Percentiles rank a stretch among this genome's conserved stretches.
Evolutionary conservation across 2,329 filamentous ascomycete species (phyloP).

Genomic region (Botrytis hyacinthi): DNA sequence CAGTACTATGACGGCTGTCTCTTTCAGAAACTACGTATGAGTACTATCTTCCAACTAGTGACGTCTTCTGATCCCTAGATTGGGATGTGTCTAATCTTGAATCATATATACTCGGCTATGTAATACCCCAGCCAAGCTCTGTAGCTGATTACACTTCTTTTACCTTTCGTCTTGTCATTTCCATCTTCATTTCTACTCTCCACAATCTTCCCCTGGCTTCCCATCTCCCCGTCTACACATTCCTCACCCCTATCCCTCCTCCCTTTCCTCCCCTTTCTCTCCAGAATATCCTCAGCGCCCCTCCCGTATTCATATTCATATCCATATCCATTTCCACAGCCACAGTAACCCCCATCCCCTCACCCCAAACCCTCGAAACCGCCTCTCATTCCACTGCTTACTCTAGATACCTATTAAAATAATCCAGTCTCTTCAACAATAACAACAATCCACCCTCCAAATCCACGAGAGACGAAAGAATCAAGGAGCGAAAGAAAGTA

Average conservation of each 20-base stretch:
- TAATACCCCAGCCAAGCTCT: not conserved
- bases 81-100: not conserved
- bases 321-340: not conserved
- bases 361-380: not conserved
- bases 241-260: not conserved
- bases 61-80: not conserved
- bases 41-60: not conserved
- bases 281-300: accelerated
- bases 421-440: not conserved
- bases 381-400: not conserved
- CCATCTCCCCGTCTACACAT: not conserved
- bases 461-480: not conserved
- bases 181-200: not conserved
- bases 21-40: not conserved
- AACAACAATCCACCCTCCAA: too few species aligned
- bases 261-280: not conserved
- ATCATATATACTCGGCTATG: not conserved
- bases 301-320: not conserved
- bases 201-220: not conserved
- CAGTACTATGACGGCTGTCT: not conserved
- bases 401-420: not conserved
- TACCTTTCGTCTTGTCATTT: not conserved
- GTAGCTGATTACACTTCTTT: too few species aligned
- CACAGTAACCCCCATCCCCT: not conserved
- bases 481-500: not conserved